Evolutionary conservation across 225 moss, liverwort and hornwort genomes (phyloP).

Genomic region (Physcomitrium patens): DNA sequence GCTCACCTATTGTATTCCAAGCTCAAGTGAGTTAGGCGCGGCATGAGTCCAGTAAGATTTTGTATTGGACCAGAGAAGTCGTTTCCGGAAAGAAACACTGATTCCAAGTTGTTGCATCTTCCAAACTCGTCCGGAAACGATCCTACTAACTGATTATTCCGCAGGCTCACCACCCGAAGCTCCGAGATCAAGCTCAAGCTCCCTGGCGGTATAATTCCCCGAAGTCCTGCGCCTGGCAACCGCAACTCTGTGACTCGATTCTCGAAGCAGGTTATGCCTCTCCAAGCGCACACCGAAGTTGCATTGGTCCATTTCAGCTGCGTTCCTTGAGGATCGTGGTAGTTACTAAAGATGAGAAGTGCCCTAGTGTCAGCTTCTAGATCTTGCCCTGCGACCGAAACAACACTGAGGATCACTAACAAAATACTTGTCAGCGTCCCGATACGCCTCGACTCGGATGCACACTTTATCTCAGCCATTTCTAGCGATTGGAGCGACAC

Average conservation of each 20-base stretch:
- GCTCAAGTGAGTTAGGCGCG: constrained; percentile 54
- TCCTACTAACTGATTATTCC: constrained; percentile 46
- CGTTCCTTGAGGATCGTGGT: constrained; percentile 6
- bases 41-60: constrained; percentile 46
- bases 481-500: not conserved
- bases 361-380: constrained; percentile 18
- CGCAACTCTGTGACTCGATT: not conserved
- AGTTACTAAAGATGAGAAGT: constrained; percentile 6
- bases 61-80: constrained; percentile 49
- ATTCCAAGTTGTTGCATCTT: constrained; percentile 34
- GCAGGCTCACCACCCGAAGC: constrained; percentile 61
- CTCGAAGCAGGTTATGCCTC: constrained; percentile 6
- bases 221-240: constrained; percentile 5
- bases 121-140: constrained; percentile 46
- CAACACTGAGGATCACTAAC: not conserved
- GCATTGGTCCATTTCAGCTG: constrained; percentile 12
- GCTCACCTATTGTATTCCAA: constrained; percentile 40
- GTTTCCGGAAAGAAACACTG: constrained; percentile 47
- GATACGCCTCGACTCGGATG: not conserved
- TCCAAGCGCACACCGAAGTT: constrained; percentile 13
- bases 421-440: not conserved
- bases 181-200: constrained; percentile 48
- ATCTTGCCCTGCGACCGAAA: constrained; percentile 10
- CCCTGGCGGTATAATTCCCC: constrained; percentile 10
- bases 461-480: not conserved